phyloP scores from a whole-genome alignment of 192 early-diverging fungal species.

The Entomortierella beljakovae region DNA sequence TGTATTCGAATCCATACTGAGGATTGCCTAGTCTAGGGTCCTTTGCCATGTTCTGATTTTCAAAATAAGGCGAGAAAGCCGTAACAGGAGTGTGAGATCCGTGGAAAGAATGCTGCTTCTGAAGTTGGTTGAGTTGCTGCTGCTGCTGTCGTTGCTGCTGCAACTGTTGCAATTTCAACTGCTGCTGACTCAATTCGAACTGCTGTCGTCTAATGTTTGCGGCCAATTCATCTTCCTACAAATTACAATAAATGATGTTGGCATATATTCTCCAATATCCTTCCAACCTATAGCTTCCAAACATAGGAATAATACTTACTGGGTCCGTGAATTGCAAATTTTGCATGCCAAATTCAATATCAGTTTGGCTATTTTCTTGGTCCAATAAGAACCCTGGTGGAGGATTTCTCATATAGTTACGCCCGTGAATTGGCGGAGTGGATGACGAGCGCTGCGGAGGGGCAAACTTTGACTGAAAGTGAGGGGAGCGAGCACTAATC shows the following conservation, averaged over 20 bases:
- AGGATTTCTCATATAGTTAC: conserved; percentile 58
- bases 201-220: conserved; percentile 56
- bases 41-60: conserved; percentile 46
- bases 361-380: conserved; percentile 50
- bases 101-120: conserved; percentile 22
- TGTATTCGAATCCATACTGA: conserved; percentile 49
- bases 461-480: conserved; percentile 55
- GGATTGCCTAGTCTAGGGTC: conserved; percentile 44
- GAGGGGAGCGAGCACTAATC: conserved; percentile 39
- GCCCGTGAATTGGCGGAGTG: conserved; percentile 70
- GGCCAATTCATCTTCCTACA: conserved; percentile 57
- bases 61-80: conserved; percentile 47
- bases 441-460: conserved; percentile 75
- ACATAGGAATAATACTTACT: conserved; percentile 20
- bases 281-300: too few species aligned
- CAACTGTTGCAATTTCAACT: conserved; percentile 64
- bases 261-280: too few species aligned
- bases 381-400: conserved; percentile 54
- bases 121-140: conserved; percentile 37
- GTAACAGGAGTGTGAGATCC: conserved; percentile 53
- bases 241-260: background rate
- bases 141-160: conserved; percentile 44
- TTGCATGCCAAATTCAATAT: conserved; percentile 64
- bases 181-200: conserved; percentile 58
- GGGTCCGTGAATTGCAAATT: conserved; percentile 61